Base-by-base conservation (phyloP, 1,284 basidiomycete genomes). In the Agaricales sp. region DNA sequence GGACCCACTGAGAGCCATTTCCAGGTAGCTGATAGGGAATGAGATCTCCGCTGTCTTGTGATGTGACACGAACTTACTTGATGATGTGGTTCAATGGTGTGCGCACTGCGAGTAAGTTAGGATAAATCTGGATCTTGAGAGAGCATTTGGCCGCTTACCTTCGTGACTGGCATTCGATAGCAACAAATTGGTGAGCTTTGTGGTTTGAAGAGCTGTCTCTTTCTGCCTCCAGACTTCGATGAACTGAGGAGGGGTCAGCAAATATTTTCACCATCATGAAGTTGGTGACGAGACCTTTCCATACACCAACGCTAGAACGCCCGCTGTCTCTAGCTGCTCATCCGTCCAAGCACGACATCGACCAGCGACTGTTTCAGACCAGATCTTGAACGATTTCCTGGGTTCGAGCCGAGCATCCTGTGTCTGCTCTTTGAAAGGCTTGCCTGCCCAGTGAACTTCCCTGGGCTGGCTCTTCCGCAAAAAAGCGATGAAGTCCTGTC, bases 141-240 rank as follows among this genome's bases (percentile, higher is more conserved):
- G 14, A 44, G 48, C 38, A n/a, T 22, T 22, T 18, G 21, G 49
- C 21, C n/a, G 62, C 60, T 54, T 60, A 76, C 88, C 86, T 70
- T 92, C 90, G 62, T 93, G 90, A 55, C 80, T 87, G 3, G 91
- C 91, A 63, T 94, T 93, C n/a, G 87, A 87, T 14, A 93, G 67
- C 43, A 94, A 59, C 2, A 93, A 68, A 49, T 84, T 84, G 14
- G 89, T 91, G 47, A 93, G 68, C 61, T 86, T 87, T 46, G 82
- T 92, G 12, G 78, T 79, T 60, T 82, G 80, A 54, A 90, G 64
- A 13, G 87, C 87, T 39, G 71, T 79, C 64, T 92, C 87, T 59
- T 90, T 89, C 61, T 92, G 84, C 55, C 90, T 68, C 90, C 90
- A 93, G 2, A 92, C 89, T 60, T 88, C 85, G 55, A 90, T 88